phyloP scores from a whole-genome alignment of 257 asterid genomes.

The Solanum virginianum region DNA sequence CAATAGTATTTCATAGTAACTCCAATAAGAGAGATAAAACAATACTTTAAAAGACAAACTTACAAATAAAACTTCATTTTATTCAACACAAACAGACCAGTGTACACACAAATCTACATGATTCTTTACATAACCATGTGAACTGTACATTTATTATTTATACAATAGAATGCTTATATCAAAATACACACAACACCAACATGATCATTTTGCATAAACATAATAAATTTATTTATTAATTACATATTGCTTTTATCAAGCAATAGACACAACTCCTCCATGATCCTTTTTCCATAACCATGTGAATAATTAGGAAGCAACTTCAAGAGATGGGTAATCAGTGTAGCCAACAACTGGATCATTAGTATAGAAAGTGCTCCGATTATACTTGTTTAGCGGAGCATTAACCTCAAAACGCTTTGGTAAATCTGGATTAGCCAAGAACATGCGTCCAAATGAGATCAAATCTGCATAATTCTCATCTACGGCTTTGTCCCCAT shows the following conservation, averaged over 20 bases:
- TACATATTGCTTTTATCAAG: background rate
- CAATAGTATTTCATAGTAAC: too few relatives aligned
- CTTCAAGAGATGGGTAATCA: slow-evolving; percentile 53
- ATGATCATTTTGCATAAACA: background rate
- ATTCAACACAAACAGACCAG: background rate
- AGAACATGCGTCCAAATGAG: slow-evolving; percentile 51
- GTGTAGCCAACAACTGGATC: slow-evolving; percentile 75
- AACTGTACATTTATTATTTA: background rate
- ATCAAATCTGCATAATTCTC: slow-evolving; percentile 39
- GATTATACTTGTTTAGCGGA: slow-evolving; percentile 32
- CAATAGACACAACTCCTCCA: background rate
- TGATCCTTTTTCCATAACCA: background rate
- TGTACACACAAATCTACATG: background rate
- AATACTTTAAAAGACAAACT: too few relatives aligned
- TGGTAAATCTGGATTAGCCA: slow-evolving; percentile 70
- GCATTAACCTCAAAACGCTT: slow-evolving; percentile 36
- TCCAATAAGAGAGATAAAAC: too few relatives aligned
- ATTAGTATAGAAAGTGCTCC: slow-evolving; percentile 44
- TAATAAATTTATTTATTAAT: background rate
- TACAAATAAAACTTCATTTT: background rate
- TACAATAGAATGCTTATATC: background rate
- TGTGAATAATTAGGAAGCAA: background rate
- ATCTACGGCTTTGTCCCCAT: slow-evolving; percentile 34
- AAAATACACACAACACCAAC: background rate
- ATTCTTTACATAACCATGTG: background rate